Evolutionary conservation across 2,329 filamentous ascomycete genomes (phyloP), one percentile per base, ranked within the genome.

Genomic region (Sporothrix euskadiensis): DNA sequence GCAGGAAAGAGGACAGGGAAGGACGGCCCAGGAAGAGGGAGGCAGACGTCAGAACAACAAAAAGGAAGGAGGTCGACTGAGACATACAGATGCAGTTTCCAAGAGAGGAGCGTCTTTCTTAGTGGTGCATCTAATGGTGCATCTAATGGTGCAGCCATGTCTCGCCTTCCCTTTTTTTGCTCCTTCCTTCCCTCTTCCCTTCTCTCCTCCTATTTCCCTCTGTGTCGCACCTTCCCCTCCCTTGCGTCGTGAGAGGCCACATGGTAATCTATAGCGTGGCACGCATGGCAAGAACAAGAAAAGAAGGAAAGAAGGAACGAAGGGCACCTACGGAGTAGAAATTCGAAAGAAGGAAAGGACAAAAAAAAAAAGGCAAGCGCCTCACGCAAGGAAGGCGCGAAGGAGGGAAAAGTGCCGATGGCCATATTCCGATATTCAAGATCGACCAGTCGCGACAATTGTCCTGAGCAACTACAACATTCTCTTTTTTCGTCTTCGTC

Each of bases 221-320:
- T n/a, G 44, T 49, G 39, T 47, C 61, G 61, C 61, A 47, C 61
- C 61, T 66, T 65, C 19, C 41, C 59, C 47, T 49, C 44, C 41
- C 44, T 69, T 49, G 26, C 65, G 41, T 69, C 26, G 65, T 30
- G 35, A 35, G 32, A 49, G 65, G 65, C 65, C 47, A 69, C 65
- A 69, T 69, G 44, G 65, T 49, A 69, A 52, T 68, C 63, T 68
- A 68, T 54, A 54, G 19, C 47, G 65, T 69, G 30, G 65, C 44
- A 30, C 44, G 26, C 16, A 19, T 12, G 26, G 22, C 12, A 47
- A 47, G 14, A 47, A 3, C 14, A 14, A 26, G 14, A 14, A 26
- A 56, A 26, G 52, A 54, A 26, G 14, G 44, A 26, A 56, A 26
- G 52, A 54, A 26, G 52, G 52, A 54, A 54, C 52, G 52, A 22